Conservation (phyloP, 2,329 filamentous ascomycete species). For the Fusarium sp. region DNA sequence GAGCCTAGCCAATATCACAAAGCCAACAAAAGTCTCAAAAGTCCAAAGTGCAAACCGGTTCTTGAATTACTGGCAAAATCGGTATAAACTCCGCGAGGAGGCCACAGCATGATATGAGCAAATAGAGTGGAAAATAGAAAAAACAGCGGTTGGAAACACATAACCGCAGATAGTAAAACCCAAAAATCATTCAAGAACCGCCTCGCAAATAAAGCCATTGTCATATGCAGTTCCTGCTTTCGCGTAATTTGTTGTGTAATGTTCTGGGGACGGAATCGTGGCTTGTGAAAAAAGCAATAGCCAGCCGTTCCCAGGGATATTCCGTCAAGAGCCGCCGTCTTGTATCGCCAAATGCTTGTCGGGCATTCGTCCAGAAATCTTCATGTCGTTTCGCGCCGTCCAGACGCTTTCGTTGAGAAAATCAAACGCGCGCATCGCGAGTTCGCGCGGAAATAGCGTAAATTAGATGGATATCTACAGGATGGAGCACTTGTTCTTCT, state of each 20-base stretch:
- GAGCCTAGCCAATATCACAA: slow-evolving; percentile 1
- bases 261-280: slow-evolving; percentile 23
- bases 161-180: slow-evolving; percentile 45
- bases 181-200: slow-evolving; percentile 51
- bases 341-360: slow-evolving; percentile 47
- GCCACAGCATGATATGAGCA: slow-evolving; percentile 41
- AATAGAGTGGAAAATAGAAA: slow-evolving; percentile 41
- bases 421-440: slow-evolving; percentile 28
- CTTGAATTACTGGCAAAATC: slow-evolving; percentile 51
- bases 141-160: slow-evolving; percentile 38
- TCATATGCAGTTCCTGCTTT: slow-evolving; percentile 47
- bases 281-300: slow-evolving; percentile 25
- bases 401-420: slow-evolving; percentile 44
- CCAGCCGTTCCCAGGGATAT: slow-evolving; percentile 42
- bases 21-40: slow-evolving; percentile 19
- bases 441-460: slow-evolving; percentile 23
- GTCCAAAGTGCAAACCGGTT: slow-evolving; percentile 41
- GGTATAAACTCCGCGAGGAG: slow-evolving; percentile 50
- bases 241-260: slow-evolving; percentile 31
- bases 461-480: slow-evolving; percentile 64
- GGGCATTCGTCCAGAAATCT: slow-evolving; percentile 43
- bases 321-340: slow-evolving; percentile 46
- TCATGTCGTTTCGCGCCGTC: slow-evolving; percentile 47
- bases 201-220: slow-evolving; percentile 48
- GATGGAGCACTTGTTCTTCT: slow-evolving; percentile 78